Base-by-base conservation (phyloP, 768 basidiomycete species). In the Cubamyces sp. region DNA sequence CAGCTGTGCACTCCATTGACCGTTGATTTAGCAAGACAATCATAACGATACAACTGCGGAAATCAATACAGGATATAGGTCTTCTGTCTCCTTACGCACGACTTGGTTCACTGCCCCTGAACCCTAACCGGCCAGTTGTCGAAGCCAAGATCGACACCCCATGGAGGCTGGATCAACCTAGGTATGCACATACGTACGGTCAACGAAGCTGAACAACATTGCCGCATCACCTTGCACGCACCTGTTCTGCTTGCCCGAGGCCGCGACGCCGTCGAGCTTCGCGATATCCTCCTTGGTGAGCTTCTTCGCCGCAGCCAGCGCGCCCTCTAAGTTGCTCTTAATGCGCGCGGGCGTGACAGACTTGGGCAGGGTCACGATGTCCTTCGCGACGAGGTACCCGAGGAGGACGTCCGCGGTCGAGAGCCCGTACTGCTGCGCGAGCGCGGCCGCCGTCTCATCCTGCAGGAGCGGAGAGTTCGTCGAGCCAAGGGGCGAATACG, bases 401-500 rank as follows among this genome's bases (percentile, higher is more conserved):
- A 89, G 72, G 25, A 89, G 75, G 39, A 88, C 77, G 68, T 88
- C 87, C 7, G 87, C 69, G 1, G 83, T 76, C 60, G 81, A 75
- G 51, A 88, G 71, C 1, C 71, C 73, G 70, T 87, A 78, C 70
- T 85, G 86, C 61, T 76, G 69, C 1, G 90, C 90, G 60, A 94
- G 81, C 65, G 79, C 77, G 3, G 75, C 64, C 8, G 89, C 85
- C 3, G 81, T 77, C 53, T 86, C 83, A 67, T 94, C 91, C 6
- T 70, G 71, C 37, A 93, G 71, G 7, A 94, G 76, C 8, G 88
- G 89, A 1, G 88, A 84, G 66, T 82, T 80, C 12, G 84, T 80
- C 9, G 86, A 89, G 39, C 87, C 91, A 15, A 94, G 84, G 9
- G 93, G 92, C 8, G 90, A 93, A 73, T 91, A 94, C 0, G 92